These are phyloP conservation scores for Termitomyces sp. DNA, from an alignment of 768 basidiomycete species.

Conservation along the genomic window DNA sequence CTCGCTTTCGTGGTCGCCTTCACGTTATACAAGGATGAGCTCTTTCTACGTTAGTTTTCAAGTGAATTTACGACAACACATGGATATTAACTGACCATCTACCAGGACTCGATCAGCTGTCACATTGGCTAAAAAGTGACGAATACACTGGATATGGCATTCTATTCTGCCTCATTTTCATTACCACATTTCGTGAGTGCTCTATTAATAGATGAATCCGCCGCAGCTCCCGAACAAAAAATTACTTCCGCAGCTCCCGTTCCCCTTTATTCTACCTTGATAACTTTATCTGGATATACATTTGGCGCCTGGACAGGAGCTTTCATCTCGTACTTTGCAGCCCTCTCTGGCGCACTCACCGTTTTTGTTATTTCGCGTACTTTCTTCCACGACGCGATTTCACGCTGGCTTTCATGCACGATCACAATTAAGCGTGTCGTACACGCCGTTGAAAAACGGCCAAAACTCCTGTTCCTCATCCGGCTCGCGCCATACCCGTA, in stretches of 20 bases:
- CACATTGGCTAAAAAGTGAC: slow-evolving; percentile 74
- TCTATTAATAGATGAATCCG: slow-evolving; percentile 11
- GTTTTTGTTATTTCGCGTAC: slow-evolving; percentile 81
- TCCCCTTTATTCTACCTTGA: slow-evolving; percentile 91
- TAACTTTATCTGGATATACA: slow-evolving; percentile 89
- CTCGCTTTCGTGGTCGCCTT: slow-evolving; percentile 79
- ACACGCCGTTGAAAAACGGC: slow-evolving; percentile 83
- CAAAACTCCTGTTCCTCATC: slow-evolving; percentile 86
- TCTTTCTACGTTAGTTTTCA: slow-evolving; percentile 69
- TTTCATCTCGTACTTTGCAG: slow-evolving; percentile 82
- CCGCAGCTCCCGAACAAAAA: not conserved
- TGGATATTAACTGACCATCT: not conserved
- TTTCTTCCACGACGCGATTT: slow-evolving; percentile 69
- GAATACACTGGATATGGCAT: slow-evolving; percentile 72
- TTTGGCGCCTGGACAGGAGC: slow-evolving; percentile 85
- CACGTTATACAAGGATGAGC: slow-evolving; percentile 77
- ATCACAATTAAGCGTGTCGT: slow-evolving; percentile 77
- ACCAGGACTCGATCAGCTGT: slow-evolving; percentile 78
- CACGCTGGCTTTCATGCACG: slow-evolving; percentile 69
- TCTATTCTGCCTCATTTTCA: slow-evolving; percentile 79
- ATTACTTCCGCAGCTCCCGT: slow-evolving; percentile 62
- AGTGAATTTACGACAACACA: not conserved
- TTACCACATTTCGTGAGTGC: slow-evolving; percentile 82
- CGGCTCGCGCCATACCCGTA: slow-evolving; percentile 90
- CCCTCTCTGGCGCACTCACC: slow-evolving; percentile 77